phyloP scores from a whole-genome alignment of 2,329 filamentous ascomycete genomes.

The Colletotrichum sansevieriae region DNA sequence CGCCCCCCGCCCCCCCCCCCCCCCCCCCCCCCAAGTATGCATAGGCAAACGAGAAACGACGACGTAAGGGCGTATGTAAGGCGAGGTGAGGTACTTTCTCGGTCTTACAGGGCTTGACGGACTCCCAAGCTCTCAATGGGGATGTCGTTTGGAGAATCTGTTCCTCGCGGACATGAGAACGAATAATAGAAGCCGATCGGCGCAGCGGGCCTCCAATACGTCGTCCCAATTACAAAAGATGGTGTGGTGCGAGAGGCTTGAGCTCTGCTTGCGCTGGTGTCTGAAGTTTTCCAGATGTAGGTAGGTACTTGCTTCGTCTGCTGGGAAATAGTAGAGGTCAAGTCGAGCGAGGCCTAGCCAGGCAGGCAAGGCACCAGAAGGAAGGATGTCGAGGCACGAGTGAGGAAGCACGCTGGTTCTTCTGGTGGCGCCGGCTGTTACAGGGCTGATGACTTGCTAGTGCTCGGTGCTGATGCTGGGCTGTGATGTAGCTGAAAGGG shows the following conservation, averaged over 20 bases:
- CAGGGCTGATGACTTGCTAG: background rate
- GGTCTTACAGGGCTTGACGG: background rate
- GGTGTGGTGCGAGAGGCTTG: constrained; percentile 33
- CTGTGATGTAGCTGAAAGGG: background rate
- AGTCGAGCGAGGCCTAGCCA: background rate
- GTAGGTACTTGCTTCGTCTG: too few relatives aligned
- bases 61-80: background rate
- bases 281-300: background rate
- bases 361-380: constrained; percentile 16
- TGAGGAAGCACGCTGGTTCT: background rate
- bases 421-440: background rate
- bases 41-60: background rate
- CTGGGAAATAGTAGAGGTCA: background rate
- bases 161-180: constrained; percentile 5
- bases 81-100: too few relatives aligned
- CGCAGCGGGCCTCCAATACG: constrained; percentile 29
- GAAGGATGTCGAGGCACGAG: constrained; percentile 6
- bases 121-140: constrained; percentile 1
- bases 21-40: too few relatives aligned
- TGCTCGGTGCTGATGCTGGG: background rate
- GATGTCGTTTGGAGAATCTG: constrained; percentile 24
- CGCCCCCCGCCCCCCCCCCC: too few relatives aligned
- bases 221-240: constrained; percentile 30
- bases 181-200: constrained; percentile 10
- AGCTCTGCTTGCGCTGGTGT: constrained; percentile 15